Conservation (phyloP, 441 rosid species). For the Breynia disticha region DNA sequence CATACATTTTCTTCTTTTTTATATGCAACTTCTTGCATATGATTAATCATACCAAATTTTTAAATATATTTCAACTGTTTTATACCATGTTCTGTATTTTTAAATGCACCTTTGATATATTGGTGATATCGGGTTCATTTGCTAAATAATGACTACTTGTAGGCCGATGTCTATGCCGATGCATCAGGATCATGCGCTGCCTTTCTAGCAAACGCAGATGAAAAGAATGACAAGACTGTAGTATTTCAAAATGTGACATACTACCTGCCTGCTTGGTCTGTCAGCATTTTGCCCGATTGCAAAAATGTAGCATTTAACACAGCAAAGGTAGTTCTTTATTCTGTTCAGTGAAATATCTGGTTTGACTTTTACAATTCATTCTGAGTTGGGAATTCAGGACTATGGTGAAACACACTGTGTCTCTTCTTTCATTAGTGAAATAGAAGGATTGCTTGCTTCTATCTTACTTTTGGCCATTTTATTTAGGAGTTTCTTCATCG, state of each 20-base stretch:
- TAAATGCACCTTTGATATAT: neutral
- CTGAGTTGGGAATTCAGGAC: neutral
- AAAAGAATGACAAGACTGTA: constrained; percentile 55
- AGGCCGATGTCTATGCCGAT: constrained; percentile 79
- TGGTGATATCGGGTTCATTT: neutral
- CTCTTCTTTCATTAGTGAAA: no score
- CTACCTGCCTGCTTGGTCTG: constrained; percentile 93
- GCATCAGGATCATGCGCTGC: constrained; percentile 77
- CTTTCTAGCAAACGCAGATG: constrained; percentile 73
- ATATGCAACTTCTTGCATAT: no score
- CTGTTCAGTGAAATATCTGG: neutral
- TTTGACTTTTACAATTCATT: neutral
- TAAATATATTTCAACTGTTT: no score
- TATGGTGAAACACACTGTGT: neutral
- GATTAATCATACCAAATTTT: no score
- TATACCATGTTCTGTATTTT: neutral
- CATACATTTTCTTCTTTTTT: no score
- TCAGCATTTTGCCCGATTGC: constrained; percentile 95
- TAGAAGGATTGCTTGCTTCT: no score
- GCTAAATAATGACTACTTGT: constrained; percentile 13
- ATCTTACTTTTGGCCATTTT: no score
- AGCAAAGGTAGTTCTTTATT: constrained; percentile 56
- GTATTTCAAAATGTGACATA: constrained; percentile 52
- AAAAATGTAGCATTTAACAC: constrained; percentile 70
- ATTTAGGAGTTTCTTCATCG: no score